Evolutionary conservation across 495 filamentous ascomycete species (phyloP).

Genomic region (Chaetomium cochliodes): DNA sequence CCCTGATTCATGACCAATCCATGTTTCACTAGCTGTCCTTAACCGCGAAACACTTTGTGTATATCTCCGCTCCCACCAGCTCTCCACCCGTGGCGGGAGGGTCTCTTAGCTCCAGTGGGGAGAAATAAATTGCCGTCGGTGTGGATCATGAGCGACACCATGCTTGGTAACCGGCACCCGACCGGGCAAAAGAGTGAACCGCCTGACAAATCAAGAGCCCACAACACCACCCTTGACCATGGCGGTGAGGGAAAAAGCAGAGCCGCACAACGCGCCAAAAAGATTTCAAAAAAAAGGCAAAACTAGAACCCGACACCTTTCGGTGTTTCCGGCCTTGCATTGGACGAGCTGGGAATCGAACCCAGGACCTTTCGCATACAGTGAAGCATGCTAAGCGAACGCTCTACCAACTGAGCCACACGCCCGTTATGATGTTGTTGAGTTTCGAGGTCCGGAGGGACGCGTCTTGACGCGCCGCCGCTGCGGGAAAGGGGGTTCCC

Average conservation of each 20-base stretch:
- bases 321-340: neutral
- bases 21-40: neutral
- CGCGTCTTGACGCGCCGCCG: neutral
- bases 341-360: constrained; percentile 34
- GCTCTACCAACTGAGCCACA: constrained; percentile 34
- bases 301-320: neutral
- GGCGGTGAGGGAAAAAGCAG: neutral
- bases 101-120: neutral
- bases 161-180: neutral
- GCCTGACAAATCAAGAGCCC: neutral
- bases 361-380: constrained; percentile 32
- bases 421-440: constrained; percentile 22
- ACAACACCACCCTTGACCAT: neutral
- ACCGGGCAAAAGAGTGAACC: too few relatives aligned
- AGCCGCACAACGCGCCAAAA: neutral
- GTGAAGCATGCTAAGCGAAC: constrained; percentile 27
- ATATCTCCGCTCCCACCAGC: too few relatives aligned
- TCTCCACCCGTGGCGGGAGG: neutral
- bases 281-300: neutral
- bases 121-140: neutral
- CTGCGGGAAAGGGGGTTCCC: neutral
- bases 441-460: neutral
- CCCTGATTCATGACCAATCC: neutral
- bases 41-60: neutral
- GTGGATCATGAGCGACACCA: neutral